phyloP scores from a whole-genome alignment of 352 stramenopile species.

The Phytophthora sp. region DNA sequence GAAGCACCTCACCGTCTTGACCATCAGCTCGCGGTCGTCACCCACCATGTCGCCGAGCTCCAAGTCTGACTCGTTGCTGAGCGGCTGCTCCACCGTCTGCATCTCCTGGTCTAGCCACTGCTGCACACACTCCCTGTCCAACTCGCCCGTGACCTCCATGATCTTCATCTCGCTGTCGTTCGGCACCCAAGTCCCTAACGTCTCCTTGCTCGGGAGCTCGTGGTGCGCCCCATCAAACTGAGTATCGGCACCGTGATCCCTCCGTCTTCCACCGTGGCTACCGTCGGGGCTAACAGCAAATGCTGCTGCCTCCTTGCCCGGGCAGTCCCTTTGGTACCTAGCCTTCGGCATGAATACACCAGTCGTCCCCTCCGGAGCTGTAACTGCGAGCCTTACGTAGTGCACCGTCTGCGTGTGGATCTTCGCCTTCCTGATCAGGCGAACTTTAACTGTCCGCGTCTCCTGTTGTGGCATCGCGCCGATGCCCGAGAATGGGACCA shows the following conservation, averaged over 20 bases:
- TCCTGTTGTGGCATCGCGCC: background rate
- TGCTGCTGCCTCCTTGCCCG: too few species aligned
- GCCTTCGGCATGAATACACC: slow-evolving; percentile 4
- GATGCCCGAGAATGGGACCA: background rate
- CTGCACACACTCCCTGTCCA: background rate
- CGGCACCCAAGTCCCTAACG: background rate
- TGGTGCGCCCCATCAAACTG: background rate
- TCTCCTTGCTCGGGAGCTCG: background rate
- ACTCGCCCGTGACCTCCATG: background rate
- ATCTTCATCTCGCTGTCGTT: background rate
- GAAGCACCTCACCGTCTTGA: background rate
- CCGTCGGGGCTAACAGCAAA: background rate
- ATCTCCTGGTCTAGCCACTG: background rate
- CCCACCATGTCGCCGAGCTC: background rate
- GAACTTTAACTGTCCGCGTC: background rate
- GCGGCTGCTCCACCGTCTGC: background rate
- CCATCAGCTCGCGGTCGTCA: background rate
- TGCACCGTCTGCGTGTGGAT: background rate
- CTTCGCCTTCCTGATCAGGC: background rate
- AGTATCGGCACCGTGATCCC: background rate
- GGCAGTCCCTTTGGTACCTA: too few species aligned
- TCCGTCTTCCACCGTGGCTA: background rate
- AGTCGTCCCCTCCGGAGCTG: background rate
- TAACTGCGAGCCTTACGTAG: background rate
- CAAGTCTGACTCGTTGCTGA: background rate